phyloP scores from a whole-genome alignment of 2,329 filamentous ascomycete species.

The Clarireedia paspali region DNA sequence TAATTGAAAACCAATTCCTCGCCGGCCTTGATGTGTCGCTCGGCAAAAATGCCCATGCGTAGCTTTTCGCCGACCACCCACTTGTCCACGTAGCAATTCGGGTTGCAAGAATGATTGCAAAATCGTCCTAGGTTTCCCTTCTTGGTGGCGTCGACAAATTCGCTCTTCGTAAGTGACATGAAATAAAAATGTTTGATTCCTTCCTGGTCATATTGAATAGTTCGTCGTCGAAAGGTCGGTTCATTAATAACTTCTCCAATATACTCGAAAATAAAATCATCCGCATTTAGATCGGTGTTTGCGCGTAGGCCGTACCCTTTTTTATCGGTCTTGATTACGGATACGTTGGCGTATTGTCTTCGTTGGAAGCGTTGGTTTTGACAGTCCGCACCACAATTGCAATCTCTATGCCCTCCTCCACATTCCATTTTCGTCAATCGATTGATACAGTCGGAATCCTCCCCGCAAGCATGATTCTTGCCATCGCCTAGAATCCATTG shows the following conservation, averaged over 20 bases:
- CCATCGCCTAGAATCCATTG: conserved; percentile 41
- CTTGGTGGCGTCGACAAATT: conserved; percentile 96
- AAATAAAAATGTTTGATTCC: conserved; percentile 99
- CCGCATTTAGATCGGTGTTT: conserved; percentile 65
- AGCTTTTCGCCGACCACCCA: conserved; percentile 97
- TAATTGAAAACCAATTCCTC: conserved; percentile 99
- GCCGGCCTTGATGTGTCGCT: conserved; percentile 74
- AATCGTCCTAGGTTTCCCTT: conserved; percentile 94
- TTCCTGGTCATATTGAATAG: conserved; percentile 88
- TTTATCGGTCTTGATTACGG: conserved; percentile 96
- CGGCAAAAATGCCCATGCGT: conserved; percentile 97
- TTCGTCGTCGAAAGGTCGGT: conserved; percentile 77
- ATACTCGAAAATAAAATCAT: conserved; percentile 97
- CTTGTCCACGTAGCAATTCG: conserved; percentile 98
- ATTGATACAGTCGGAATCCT: conserved; percentile 98
- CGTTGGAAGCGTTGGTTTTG: conserved; percentile 93
- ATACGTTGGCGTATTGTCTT: conserved; percentile 82
- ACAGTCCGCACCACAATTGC: conserved; percentile 79
- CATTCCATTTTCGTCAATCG: conserved; percentile 98
- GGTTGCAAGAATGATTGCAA: conserved; percentile 98
- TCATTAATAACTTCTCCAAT: conserved; percentile 98
- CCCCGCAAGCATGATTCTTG: conserved; percentile 79
- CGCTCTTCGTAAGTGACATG: conserved; percentile 94
- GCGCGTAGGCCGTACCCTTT: conserved; percentile 91
- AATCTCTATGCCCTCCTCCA: conserved; percentile 54